A percentile compares a stretch with the other conserved stretches of the same genome.
Evolutionary conservation across 768 basidiomycete species (phyloP).

Genomic region (Xerocomellus chrysenteron): DNA sequence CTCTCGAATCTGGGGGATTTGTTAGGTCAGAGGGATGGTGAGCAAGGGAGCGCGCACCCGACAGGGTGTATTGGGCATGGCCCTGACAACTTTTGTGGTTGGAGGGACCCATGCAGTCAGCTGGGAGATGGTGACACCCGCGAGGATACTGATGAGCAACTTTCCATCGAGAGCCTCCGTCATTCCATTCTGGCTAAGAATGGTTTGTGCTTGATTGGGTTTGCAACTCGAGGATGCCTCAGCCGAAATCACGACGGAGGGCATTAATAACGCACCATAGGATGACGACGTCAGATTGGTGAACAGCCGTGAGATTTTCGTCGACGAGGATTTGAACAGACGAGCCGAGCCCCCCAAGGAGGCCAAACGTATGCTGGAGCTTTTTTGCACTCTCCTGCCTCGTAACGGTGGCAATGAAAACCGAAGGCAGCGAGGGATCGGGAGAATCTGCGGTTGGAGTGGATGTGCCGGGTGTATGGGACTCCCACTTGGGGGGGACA

Average conservation of each 20-base stretch:
- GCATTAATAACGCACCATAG: conserved; percentile 62
- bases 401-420: conserved; percentile 87
- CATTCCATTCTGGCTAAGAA: conserved; percentile 76
- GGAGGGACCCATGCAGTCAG: conserved; percentile 70
- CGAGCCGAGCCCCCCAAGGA: conserved; percentile 57
- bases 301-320: conserved; percentile 70
- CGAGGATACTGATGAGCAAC: conserved; percentile 93
- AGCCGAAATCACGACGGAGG: neutral
- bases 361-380: conserved; percentile 59
- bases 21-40: neutral
- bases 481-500: conserved; percentile 56
- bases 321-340: conserved; percentile 70
- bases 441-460: conserved; percentile 56
- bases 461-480: conserved; percentile 68
- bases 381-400: conserved; percentile 71
- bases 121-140: conserved; percentile 91
- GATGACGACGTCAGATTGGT: conserved; percentile 79
- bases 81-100: conserved; percentile 83
- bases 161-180: conserved; percentile 83
- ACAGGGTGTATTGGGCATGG: conserved; percentile 99
- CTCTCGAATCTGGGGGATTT: conserved; percentile 77
- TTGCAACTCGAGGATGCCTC: conserved; percentile 67
- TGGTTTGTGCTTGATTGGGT: conserved; percentile 78
- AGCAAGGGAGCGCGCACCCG: conserved; percentile 53
- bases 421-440: conserved; percentile 72